Evolutionary conservation across 2,329 filamentous ascomycete genomes (phyloP).

Genomic region (Neonectria punicea): DNA sequence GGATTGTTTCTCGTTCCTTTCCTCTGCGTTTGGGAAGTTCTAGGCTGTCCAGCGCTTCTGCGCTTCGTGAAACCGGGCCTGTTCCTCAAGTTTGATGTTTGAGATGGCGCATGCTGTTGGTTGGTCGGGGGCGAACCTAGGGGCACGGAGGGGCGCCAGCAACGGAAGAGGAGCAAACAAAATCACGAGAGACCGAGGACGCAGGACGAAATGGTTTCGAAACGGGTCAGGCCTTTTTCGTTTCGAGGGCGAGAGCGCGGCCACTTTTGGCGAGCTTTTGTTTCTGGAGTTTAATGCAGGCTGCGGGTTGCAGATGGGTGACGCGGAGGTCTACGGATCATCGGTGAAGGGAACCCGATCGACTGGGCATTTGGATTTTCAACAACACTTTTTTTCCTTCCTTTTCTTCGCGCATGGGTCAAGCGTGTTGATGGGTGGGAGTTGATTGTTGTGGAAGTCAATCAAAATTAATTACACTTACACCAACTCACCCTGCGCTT

Average conservation of each 20-base stretch:
- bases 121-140: conserved; percentile 26
- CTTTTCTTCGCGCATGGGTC: neutral
- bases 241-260: conserved; percentile 30
- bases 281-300: conserved; percentile 23
- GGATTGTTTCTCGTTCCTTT: neutral
- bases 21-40: neutral
- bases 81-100: conserved; percentile 34
- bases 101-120: conserved; percentile 28
- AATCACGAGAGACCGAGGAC: neutral
- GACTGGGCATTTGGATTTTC: conserved; percentile 1
- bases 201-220: conserved; percentile 5
- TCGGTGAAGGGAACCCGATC: neutral
- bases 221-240: conserved; percentile 20
- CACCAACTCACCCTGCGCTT: neutral
- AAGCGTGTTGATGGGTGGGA: neutral
- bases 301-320: neutral
- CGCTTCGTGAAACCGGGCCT: conserved; percentile 39
- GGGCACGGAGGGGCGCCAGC: conserved; percentile 4
- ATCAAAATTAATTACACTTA: neutral
- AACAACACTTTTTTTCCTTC: neutral
- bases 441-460: neutral
- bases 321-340: neutral
- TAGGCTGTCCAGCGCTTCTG: conserved; percentile 32
- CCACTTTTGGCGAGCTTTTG: conserved; percentile 16
- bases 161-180: conserved; percentile 3